A percentile compares a stretch with the other conserved stretches of the same genome.
Conservation (phyloP, 495 filamentous ascomycete genomes). For the Friedmanniomyces simplex region DNA sequence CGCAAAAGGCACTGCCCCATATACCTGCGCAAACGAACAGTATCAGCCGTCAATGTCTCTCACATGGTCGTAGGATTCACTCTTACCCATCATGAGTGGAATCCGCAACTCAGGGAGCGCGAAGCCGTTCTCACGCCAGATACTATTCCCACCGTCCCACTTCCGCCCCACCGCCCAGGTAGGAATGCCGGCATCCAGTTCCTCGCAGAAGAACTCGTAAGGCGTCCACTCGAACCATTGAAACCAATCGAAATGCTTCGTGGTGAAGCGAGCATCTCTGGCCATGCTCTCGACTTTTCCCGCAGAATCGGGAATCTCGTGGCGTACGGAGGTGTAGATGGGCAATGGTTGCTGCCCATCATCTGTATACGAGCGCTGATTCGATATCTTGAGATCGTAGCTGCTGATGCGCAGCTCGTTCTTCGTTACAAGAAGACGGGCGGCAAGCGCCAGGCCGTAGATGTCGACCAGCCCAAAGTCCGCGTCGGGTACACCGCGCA, state of each 20-base stretch:
- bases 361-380: conserved; percentile 60
- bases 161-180: conserved; percentile 84
- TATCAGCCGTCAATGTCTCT: background rate
- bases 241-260: conserved; percentile 51
- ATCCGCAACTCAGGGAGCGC: conserved; percentile 72
- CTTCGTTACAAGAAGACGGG: conserved; percentile 72
- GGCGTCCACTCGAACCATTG: conserved; percentile 97
- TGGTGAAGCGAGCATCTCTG: conserved; percentile 64
- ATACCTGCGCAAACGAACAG: conserved; percentile 38
- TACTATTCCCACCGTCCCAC: conserved; percentile 60
- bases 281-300: conserved; percentile 51
- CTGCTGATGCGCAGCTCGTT: conserved; percentile 67
- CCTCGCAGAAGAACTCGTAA: conserved; percentile 94
- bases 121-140: conserved; percentile 47
- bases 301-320: conserved; percentile 69
- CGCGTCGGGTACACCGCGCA: conserved; percentile 68
- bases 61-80: background rate
- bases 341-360: conserved; percentile 76
- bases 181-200: conserved; percentile 80
- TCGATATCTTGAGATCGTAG: conserved; percentile 77
- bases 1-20: conserved; percentile 93
- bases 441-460: conserved; percentile 77
- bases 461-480: conserved; percentile 86
- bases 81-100: conserved; percentile 57
- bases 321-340: conserved; percentile 88